These are phyloP conservation scores for Apophysomyces trapeziformis DNA, from an alignment of 371 early-diverging fungal genomes.

Conservation along the genomic window DNA sequence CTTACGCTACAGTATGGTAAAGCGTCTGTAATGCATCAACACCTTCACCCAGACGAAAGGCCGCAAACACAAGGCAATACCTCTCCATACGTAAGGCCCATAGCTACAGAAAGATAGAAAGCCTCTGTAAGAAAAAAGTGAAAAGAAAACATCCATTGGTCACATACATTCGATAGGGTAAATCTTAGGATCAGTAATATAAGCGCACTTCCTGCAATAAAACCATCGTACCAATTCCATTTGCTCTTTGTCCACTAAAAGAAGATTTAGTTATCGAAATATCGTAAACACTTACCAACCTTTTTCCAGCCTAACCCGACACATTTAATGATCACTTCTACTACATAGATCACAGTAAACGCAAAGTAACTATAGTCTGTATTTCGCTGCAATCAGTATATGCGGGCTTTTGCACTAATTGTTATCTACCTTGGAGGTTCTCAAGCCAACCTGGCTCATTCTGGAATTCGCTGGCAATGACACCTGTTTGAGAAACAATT, in stretches of 20 bases:
- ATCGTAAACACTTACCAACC: slow-evolving; percentile 13
- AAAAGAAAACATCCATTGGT: neutral
- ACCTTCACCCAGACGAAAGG: slow-evolving; percentile 62
- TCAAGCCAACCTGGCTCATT: slow-evolving; percentile 47
- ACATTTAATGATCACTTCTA: slow-evolving; percentile 53
- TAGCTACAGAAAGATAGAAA: slow-evolving; percentile 14
- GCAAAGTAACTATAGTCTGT: slow-evolving; percentile 54
- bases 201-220: slow-evolving; percentile 49
- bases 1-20: slow-evolving; percentile 60
- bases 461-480: slow-evolving; percentile 54
- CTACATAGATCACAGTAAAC: slow-evolving; percentile 48
- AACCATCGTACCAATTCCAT: slow-evolving; percentile 61
- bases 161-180: slow-evolving; percentile 46
- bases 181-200: slow-evolving; percentile 53
- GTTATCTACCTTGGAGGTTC: slow-evolving; percentile 42
- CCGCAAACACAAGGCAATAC: slow-evolving; percentile 57
- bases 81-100: slow-evolving; percentile 57
- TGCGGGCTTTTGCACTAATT: neutral
- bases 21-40: slow-evolving; percentile 59
- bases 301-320: slow-evolving; percentile 61
- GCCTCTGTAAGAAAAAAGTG: neutral
- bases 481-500: neutral
- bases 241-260: slow-evolving; percentile 59
- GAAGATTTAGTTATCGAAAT: neutral
- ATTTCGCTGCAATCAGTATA: neutral